Evolutionary conservation across 805 yeast species (phyloP).

Genomic region (Hanseniaspora lachancei): DNA sequence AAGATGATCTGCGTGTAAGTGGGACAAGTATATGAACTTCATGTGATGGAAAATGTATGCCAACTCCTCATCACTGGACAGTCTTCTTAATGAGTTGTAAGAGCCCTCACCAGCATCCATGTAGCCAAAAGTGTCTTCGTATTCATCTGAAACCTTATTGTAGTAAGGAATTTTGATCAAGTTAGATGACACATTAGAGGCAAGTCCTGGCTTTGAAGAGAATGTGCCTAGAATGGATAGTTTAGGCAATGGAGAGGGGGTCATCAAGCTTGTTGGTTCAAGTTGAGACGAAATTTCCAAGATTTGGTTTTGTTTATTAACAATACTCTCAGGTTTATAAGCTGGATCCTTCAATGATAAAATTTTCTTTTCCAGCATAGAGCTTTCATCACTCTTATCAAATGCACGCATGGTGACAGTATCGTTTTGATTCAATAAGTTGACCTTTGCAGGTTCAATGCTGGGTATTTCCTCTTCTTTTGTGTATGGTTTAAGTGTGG

Average conservation of each 20-base stretch:
- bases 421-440: neutral
- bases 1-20: constrained; percentile 95
- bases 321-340: neutral
- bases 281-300: neutral
- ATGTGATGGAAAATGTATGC: constrained; percentile 44
- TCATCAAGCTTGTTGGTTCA: neutral
- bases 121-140: constrained; percentile 36
- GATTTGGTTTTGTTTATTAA: neutral
- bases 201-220: constrained; percentile 72
- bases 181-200: constrained; percentile 75
- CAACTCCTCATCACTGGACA: constrained; percentile 38
- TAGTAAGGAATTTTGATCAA: constrained; percentile 54
- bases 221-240: constrained; percentile 82
- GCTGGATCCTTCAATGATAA: neutral
- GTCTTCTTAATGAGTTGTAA: constrained; percentile 53
- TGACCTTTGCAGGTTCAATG: neutral
- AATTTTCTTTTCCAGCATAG: neutral
- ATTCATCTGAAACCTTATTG: constrained; percentile 16
- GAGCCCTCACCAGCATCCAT: constrained; percentile 97
- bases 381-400: neutral
- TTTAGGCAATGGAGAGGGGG: constrained; percentile 26
- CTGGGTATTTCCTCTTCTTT: neutral
- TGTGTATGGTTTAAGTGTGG: neutral
- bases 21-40: constrained; percentile 59
- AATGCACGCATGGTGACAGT: neutral